Conservation (phyloP, 768 basidiomycete genomes). For the Sarcodon aspratus region DNA sequence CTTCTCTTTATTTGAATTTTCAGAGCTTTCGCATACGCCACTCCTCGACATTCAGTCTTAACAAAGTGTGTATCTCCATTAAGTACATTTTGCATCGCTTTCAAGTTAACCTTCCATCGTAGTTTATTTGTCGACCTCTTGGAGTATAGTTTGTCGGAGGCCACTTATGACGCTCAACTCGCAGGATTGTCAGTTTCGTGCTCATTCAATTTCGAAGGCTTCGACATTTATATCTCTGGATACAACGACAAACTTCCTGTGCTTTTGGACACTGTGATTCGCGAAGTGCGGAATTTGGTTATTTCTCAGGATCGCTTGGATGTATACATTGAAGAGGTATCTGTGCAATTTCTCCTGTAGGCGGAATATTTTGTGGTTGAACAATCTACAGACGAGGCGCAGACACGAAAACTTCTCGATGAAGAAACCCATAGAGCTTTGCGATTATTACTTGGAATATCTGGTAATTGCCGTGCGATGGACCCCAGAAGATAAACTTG, state of each 20-base stretch:
- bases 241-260: constrained; percentile 42
- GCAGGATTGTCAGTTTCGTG: constrained; percentile 35
- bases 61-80: constrained; percentile 14
- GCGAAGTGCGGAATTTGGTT: constrained; percentile 25
- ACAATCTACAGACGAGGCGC: constrained; percentile 17
- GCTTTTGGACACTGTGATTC: constrained; percentile 29
- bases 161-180: constrained; percentile 40
- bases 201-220: constrained; percentile 18
- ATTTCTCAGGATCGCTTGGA: constrained; percentile 29
- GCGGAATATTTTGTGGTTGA: background rate
- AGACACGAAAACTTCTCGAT: constrained; percentile 33
- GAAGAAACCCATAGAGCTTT: constrained; percentile 15
- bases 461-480: constrained; percentile 28
- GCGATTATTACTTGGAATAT: constrained; percentile 26
- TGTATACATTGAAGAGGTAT: constrained; percentile 33
- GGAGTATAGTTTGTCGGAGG: constrained; percentile 36
- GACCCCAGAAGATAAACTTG: constrained; percentile 29
- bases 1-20: constrained; percentile 6
- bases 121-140: constrained; percentile 19
- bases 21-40: constrained; percentile 17
- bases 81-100: constrained; percentile 21
- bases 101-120: constrained; percentile 10
- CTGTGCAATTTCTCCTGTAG: background rate
- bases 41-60: constrained; percentile 18
- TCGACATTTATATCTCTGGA: constrained; percentile 29